A percentile compares a stretch with the other conserved stretches of the same genome.
phyloP scores from a whole-genome alignment of 768 basidiomycete species.

The Leucocoprinus leucothites region DNA sequence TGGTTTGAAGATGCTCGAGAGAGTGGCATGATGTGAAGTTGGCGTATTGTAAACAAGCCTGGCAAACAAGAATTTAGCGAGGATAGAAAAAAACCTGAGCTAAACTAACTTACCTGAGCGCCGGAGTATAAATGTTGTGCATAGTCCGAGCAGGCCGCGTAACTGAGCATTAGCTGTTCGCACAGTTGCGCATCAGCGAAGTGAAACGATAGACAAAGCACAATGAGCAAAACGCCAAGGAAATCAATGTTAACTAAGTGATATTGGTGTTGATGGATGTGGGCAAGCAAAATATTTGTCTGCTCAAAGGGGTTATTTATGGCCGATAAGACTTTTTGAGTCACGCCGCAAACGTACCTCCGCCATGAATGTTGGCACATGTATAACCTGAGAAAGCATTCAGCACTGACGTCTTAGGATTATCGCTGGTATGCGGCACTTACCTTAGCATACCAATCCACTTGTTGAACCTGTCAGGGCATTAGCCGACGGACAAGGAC shows the following conservation, averaged over 20 bases:
- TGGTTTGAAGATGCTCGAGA: slow-evolving; percentile 23
- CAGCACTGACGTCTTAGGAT: neutral
- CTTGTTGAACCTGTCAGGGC: neutral
- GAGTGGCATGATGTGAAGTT: slow-evolving; percentile 22
- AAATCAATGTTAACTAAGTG: slow-evolving; percentile 14
- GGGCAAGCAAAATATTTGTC: slow-evolving; percentile 5
- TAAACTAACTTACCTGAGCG: slow-evolving; percentile 17
- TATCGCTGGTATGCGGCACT: neutral
- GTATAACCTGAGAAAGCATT: slow-evolving; percentile 17
- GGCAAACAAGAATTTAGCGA: neutral
- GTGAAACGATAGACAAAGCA: slow-evolving; percentile 21
- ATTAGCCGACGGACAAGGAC: slow-evolving; percentile 4
- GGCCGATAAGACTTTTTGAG: neutral
- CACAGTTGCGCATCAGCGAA: slow-evolving; percentile 20
- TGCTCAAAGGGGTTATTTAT: neutral
- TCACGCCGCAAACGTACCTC: slow-evolving; percentile 13
- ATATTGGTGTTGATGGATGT: slow-evolving; percentile 2
- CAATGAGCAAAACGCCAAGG: slow-evolving; percentile 22
- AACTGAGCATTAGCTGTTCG: slow-evolving; percentile 17
- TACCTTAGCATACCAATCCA: slow-evolving; percentile 14
- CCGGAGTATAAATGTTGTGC: slow-evolving; percentile 22
- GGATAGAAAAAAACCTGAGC: neutral
- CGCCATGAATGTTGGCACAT: slow-evolving; percentile 20
- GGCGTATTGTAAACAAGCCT: slow-evolving; percentile 23
- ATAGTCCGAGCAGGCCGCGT: slow-evolving; percentile 14